Conservation (phyloP, 2,329 filamentous ascomycete species). For the Ceratocystiopsis minuta region DNA sequence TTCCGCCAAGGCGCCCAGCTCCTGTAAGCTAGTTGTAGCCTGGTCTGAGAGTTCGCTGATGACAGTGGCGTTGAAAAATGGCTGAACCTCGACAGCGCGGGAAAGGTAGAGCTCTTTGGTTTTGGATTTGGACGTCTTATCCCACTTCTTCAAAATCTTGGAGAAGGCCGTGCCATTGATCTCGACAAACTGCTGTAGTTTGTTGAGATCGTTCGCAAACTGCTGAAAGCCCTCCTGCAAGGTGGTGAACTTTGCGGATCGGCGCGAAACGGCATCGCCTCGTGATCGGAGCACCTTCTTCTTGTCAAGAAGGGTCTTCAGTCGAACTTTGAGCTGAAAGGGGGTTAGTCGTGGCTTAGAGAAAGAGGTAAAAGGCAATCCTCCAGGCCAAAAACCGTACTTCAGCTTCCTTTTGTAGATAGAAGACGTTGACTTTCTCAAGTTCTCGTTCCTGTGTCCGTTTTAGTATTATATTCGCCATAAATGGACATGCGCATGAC, state of each 20-base stretch:
- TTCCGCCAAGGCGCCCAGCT: constrained; percentile 92
- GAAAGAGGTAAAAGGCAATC: constrained; percentile 13
- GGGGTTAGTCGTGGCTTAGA: background rate
- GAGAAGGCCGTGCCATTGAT: constrained; percentile 96
- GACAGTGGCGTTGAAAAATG: constrained; percentile 93
- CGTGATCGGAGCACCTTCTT: constrained; percentile 79
- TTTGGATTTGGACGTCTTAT: constrained; percentile 97
- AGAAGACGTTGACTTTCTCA: constrained; percentile 96
- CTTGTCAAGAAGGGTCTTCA: constrained; percentile 87
- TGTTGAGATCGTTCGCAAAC: constrained; percentile 91
- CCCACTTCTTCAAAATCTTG: constrained; percentile 99
- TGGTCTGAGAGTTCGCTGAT: constrained; percentile 94
- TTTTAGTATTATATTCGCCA: constrained; percentile 11
- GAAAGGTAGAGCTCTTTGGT: constrained; percentile 96
- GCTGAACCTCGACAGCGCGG: constrained; percentile 88
- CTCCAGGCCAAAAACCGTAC: constrained; percentile 24
- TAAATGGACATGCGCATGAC: background rate
- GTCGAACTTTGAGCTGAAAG: constrained; percentile 67
- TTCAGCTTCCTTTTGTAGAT: constrained; percentile 95
- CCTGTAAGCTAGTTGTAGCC: constrained; percentile 86
- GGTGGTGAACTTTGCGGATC: constrained; percentile 84
- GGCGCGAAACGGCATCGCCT: constrained; percentile 56
- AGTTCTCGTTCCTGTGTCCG: constrained; percentile 69
- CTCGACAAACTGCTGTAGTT: constrained; percentile 95
- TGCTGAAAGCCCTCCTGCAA: constrained; percentile 94